phyloP scores from a whole-genome alignment of 1,284 basidiomycete genomes.

The Ceratobasidium theobromae region DNA sequence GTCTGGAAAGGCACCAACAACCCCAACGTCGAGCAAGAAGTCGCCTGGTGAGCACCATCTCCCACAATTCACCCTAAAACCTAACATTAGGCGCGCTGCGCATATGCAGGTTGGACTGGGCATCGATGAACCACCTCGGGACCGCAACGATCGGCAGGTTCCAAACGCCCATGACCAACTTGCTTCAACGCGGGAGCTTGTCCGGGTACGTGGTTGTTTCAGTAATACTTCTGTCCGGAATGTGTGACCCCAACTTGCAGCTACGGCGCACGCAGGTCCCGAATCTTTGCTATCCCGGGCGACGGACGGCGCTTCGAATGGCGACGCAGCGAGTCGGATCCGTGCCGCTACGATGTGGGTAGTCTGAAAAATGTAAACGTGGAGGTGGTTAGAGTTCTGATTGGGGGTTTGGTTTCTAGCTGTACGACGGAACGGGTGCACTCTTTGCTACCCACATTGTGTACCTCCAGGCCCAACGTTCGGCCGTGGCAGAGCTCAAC shows the following conservation, averaged over 20 bases:
- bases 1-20: constrained; percentile 30
- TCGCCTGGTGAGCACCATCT: constrained; percentile 9
- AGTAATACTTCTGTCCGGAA: too few species aligned
- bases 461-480: constrained; percentile 19
- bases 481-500: constrained; percentile 23
- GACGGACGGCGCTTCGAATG: constrained; percentile 28
- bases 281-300: constrained; percentile 27
- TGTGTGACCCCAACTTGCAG: background rate
- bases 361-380: constrained; percentile 18
- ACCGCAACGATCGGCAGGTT: constrained; percentile 24
- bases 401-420: background rate
- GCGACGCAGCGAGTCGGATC: constrained; percentile 15
- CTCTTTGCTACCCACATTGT: constrained; percentile 20
- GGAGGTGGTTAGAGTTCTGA: background rate
- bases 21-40: constrained; percentile 28
- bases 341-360: constrained; percentile 26
- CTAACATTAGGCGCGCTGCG: background rate
- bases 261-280: background rate
- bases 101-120: constrained; percentile 19
- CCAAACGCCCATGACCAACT: constrained; percentile 29
- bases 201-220: too few species aligned
- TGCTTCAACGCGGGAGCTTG: constrained; percentile 17
- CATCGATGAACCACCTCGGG: constrained; percentile 27
- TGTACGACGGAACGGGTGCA: background rate
- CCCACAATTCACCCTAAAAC: background rate